Conservation (phyloP, 2,329 filamentous ascomycete species). For the Epichloe baconii region DNA sequence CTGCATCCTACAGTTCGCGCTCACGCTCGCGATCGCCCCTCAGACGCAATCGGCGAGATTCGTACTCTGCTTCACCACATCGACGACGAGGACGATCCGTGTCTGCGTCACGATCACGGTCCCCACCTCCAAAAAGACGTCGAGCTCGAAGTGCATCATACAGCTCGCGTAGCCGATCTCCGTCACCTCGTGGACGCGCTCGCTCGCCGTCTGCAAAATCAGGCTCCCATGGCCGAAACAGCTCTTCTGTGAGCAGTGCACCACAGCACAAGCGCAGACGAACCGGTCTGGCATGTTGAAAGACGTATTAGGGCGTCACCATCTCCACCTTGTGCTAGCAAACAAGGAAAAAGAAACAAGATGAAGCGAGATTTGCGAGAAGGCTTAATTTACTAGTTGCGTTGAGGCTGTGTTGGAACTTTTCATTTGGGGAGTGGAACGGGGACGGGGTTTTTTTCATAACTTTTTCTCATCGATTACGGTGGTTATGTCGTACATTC, state of each 20-base stretch:
- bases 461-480: too few species aligned
- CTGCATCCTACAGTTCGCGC: not conserved
- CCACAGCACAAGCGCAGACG: conserved; percentile 1
- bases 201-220: not conserved
- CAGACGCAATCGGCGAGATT: not conserved
- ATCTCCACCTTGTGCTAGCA: too few species aligned
- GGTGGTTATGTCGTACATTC: too few species aligned
- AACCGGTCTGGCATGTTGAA: not conserved
- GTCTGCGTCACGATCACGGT: not conserved
- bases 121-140: not conserved
- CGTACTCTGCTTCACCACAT: conserved; percentile 5
- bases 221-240: conserved; percentile 1
- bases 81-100: conserved; percentile 1
- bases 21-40: conserved; percentile 3
- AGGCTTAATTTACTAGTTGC: too few species aligned
- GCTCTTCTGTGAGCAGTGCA: conserved; percentile 2
- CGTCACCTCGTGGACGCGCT: not conserved
- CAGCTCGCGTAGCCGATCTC: conserved; percentile 3
- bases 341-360: too few species aligned
- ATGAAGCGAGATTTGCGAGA: too few species aligned
- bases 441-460: too few species aligned
- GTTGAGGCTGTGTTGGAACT: too few species aligned
- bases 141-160: conserved; percentile 1
- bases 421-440: too few species aligned
- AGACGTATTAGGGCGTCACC: too few species aligned